Evolutionary conservation across 2,329 filamentous ascomycete species (phyloP).

Genomic region (Neurospora sp.): DNA sequence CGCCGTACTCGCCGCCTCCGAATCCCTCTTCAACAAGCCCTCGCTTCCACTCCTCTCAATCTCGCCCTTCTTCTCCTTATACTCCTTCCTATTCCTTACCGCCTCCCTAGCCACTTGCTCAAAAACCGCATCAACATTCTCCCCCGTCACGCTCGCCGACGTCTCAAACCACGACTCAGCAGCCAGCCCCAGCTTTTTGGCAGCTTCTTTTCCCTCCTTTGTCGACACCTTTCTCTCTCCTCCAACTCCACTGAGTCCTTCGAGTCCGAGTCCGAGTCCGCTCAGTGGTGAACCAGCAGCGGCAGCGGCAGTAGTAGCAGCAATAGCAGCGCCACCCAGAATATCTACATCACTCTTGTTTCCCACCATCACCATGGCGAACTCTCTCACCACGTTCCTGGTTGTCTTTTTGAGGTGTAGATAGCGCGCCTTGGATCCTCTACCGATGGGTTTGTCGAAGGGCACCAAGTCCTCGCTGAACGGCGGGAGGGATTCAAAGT

Average conservation of each 20-base stretch:
- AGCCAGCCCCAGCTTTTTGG: background rate
- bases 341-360: constrained; percentile 24
- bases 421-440: background rate
- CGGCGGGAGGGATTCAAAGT: constrained; percentile 2
- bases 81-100: constrained; percentile 20
- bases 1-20: background rate
- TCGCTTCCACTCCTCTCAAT: constrained; percentile 1
- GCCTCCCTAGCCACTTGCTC: constrained; percentile 24
- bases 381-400: constrained; percentile 13
- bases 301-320: background rate
- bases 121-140: constrained; percentile 26
- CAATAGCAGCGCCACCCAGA: background rate
- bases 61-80: constrained; percentile 14
- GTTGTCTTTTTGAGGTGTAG: background rate
- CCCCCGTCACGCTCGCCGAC: constrained; percentile 24
- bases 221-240: background rate
- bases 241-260: background rate
- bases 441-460: background rate
- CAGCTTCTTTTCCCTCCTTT: background rate
- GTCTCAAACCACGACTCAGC: constrained; percentile 22
- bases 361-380: constrained; percentile 26
- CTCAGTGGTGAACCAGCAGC: background rate
- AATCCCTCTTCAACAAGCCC: background rate
- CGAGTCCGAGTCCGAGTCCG: background rate
- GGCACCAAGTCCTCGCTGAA: background rate